Percentiles rank a stretch among this genome's conserved stretches.
Conservation (phyloP, 2,329 filamentous ascomycete species). For the Aspergillus sp. region DNA sequence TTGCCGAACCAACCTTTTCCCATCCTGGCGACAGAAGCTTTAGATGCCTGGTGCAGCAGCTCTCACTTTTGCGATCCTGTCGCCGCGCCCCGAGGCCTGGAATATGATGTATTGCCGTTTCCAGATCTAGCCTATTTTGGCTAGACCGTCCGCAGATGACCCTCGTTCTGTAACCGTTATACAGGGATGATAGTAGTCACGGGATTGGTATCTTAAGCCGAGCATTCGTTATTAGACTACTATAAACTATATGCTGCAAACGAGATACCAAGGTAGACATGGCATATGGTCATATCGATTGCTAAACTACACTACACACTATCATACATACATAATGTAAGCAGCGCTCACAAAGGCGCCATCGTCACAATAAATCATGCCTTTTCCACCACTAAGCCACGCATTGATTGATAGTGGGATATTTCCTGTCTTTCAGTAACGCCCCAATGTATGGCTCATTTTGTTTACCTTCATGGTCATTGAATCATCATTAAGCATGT, state of each 20-base stretch:
- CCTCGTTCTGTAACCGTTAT: neutral
- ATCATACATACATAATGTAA: neutral
- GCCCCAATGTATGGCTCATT: constrained; percentile 12
- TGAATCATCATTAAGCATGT: constrained; percentile 16
- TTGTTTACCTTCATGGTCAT: constrained; percentile 6
- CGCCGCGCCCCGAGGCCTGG: neutral
- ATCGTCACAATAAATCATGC: neutral
- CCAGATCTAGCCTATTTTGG: constrained; percentile 1
- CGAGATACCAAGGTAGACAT: too few relatives aligned
- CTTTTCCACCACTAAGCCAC: neutral
- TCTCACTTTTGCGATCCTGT: neutral
- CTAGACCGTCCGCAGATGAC: neutral
- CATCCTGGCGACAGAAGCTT: constrained; percentile 21
- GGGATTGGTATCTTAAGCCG: neutral
- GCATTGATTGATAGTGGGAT: neutral
- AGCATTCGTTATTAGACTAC: too few relatives aligned
- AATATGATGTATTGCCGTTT: constrained; percentile 22
- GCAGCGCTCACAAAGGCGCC: neutral
- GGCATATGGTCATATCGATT: neutral
- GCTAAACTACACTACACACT: neutral
- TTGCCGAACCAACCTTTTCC: constrained; percentile 29
- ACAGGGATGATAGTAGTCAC: neutral
- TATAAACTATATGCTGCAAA: too few relatives aligned
- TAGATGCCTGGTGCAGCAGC: neutral
- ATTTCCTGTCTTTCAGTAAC: constrained; percentile 10